Percentiles rank a stretch among this genome's conserved stretches.
Conservation (phyloP, 768 basidiomycete species). For the Daedaleopsis nitida region DNA sequence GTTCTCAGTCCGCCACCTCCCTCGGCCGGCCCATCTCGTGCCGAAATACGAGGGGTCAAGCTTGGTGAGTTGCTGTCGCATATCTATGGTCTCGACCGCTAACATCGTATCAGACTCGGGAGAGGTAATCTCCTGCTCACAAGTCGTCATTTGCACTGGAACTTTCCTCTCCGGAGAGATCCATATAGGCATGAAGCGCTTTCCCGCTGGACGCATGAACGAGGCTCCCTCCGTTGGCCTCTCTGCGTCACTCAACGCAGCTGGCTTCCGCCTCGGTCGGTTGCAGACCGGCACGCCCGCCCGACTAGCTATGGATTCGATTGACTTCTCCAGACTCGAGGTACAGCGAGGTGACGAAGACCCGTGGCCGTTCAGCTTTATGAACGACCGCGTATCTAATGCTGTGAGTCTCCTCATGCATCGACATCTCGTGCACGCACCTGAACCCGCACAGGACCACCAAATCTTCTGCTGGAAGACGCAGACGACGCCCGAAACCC, state of each 20-base stretch:
- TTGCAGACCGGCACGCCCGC: constrained; percentile 90
- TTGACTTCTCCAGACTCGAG: constrained; percentile 64
- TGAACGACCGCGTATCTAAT: constrained; percentile 70
- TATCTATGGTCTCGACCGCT: not conserved
- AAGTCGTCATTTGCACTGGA: constrained; percentile 88
- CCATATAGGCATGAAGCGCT: constrained; percentile 80
- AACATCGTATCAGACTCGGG: constrained; percentile 58
- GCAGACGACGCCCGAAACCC: constrained; percentile 70
- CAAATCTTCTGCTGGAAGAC: constrained; percentile 79
- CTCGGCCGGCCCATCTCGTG: constrained; percentile 33
- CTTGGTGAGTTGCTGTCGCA: constrained; percentile 47
- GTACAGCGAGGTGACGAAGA: constrained; percentile 66
- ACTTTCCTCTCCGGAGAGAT: constrained; percentile 92
- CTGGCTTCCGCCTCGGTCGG: constrained; percentile 82
- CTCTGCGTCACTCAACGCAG: constrained; percentile 70
- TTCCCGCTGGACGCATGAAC: constrained; percentile 77
- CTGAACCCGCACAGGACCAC: constrained; percentile 48
- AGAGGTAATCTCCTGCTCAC: constrained; percentile 72
- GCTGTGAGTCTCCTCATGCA: constrained; percentile 43
- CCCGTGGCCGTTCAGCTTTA: constrained; percentile 76
- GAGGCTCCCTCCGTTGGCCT: constrained; percentile 75
- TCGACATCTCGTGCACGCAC: not conserved
- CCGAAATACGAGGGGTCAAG: constrained; percentile 51
- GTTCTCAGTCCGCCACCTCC: constrained; percentile 53
- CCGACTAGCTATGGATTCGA: constrained; percentile 67